These are phyloP conservation scores for Colletotrichum tabaci DNA, from an alignment of 2,329 filamentous ascomycete species.

Conservation along the genomic window DNA sequence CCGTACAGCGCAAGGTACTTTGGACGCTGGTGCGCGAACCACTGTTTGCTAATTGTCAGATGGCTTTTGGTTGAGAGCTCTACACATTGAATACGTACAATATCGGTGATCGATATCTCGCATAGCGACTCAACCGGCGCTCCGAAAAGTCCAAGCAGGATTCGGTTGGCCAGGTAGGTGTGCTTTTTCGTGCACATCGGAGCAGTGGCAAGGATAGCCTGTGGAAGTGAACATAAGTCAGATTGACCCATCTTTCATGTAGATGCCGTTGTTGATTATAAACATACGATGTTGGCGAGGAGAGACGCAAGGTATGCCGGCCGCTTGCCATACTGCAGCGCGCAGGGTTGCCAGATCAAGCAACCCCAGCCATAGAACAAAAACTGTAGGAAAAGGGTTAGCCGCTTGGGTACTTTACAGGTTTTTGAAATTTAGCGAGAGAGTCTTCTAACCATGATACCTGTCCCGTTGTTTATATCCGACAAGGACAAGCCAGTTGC, in stretches of 20 bases:
- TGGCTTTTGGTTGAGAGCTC: not conserved
- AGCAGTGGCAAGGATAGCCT: constrained; percentile 48
- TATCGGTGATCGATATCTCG: constrained; percentile 60
- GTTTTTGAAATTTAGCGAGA: too few species aligned
- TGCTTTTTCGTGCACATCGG: constrained; percentile 47
- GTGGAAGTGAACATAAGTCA: not conserved
- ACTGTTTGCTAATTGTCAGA: constrained; percentile 38
- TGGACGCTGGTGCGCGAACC: constrained; percentile 59
- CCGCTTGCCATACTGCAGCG: constrained; percentile 61
- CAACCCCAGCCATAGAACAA: constrained; percentile 62
- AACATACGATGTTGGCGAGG: constrained; percentile 48
- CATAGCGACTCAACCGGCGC: constrained; percentile 63
- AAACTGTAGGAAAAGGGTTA: constrained; percentile 44
- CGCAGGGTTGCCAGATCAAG: constrained; percentile 64
- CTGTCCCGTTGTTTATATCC: constrained; percentile 57
- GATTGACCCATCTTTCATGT: too few species aligned
- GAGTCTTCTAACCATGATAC: constrained; percentile 49
- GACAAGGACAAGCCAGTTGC: constrained; percentile 51
- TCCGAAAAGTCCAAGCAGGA: constrained; percentile 60
- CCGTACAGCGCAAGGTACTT: constrained; percentile 61
- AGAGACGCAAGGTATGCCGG: constrained; percentile 57
- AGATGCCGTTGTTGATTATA: not conserved
- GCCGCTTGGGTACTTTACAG: too few species aligned
- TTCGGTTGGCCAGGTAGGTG: constrained; percentile 58
- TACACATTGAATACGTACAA: constrained; percentile 46